Conservation (phyloP, 2,329 filamentous ascomycete species). For the Corniculantispora saksenae region DNA sequence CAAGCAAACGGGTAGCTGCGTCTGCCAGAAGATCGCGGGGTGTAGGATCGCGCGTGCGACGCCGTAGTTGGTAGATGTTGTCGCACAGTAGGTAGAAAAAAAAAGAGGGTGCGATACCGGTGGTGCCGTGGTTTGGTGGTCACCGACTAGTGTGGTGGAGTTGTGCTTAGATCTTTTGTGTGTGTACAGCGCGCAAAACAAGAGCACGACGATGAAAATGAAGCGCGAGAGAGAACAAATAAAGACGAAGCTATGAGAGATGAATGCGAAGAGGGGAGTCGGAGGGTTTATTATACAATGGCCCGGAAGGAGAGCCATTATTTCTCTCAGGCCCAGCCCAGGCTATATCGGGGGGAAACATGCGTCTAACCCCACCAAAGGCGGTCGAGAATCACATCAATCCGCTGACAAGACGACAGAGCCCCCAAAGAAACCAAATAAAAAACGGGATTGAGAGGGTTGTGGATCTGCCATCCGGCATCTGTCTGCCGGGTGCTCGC, state of each 20-base stretch:
- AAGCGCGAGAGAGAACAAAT: background rate
- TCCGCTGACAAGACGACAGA: background rate
- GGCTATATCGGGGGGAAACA: conserved; percentile 5
- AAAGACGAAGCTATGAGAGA: background rate
- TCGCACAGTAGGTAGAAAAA: background rate
- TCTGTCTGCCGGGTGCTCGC: background rate
- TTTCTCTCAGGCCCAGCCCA: background rate
- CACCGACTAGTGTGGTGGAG: conserved; percentile 3
- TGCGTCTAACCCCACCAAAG: conserved; percentile 2
- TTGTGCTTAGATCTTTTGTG: background rate
- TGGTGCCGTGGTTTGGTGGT: background rate
- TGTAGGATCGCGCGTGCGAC: background rate
- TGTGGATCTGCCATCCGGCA: conserved; percentile 11
- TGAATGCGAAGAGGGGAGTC: background rate
- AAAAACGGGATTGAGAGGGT: background rate
- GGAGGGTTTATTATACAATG: conserved; percentile 10
- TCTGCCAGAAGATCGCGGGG: background rate
- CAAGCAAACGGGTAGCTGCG: conserved; percentile 6
- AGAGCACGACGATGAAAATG: background rate
- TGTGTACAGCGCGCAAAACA: background rate
- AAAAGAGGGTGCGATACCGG: conserved; percentile 5
- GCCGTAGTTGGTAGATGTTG: background rate
- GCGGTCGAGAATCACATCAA: conserved; percentile 13
- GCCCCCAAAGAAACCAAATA: background rate
- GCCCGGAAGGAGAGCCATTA: background rate